phyloP scores from a whole-genome alignment of 1,139 yeast genomes.

The Starmera stellimalicola region DNA sequence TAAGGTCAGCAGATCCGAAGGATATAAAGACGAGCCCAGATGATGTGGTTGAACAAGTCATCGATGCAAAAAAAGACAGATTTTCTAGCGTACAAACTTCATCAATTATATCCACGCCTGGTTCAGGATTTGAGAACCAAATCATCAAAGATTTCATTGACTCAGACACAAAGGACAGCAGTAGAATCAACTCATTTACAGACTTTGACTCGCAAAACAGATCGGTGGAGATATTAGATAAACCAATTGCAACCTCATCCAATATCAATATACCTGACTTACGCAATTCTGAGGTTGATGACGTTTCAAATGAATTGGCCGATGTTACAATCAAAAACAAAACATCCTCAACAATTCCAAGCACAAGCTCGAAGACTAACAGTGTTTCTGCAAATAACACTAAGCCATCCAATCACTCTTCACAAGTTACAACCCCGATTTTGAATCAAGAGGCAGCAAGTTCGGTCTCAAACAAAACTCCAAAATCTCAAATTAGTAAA shows the following conservation, averaged over 20 bases:
- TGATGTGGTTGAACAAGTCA: not conserved
- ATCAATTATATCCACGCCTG: conserved; percentile 7
- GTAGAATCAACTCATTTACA: not conserved
- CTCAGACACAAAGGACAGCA: conserved; percentile 8
- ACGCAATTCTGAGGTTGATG: conserved; percentile 12
- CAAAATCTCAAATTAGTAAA: not conserved
- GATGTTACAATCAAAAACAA: conserved; percentile 14
- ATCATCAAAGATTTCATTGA: conserved; percentile 16
- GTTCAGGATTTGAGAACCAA: conserved; percentile 16
- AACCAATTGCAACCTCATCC: conserved; percentile 20
- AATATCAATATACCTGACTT: conserved; percentile 16
- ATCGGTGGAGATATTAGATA: conserved; percentile 11
- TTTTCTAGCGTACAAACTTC: conserved; percentile 1
- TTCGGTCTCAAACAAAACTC: not conserved
- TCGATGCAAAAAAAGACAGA: not conserved
- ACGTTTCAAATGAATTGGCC: conserved; percentile 15
- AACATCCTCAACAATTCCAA: conserved; percentile 1
- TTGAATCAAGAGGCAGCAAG: conserved; percentile 1
- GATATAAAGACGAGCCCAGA: not conserved
- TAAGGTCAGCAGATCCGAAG: not conserved
- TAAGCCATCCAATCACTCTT: conserved; percentile 5
- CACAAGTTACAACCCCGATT: conserved; percentile 11
- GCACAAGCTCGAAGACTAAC: conserved; percentile 3
- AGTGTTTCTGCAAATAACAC: conserved; percentile 4
- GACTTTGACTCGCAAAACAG: conserved; percentile 1